Conservation (phyloP, 768 basidiomycete genomes). For the Pleurotus eryngii region DNA sequence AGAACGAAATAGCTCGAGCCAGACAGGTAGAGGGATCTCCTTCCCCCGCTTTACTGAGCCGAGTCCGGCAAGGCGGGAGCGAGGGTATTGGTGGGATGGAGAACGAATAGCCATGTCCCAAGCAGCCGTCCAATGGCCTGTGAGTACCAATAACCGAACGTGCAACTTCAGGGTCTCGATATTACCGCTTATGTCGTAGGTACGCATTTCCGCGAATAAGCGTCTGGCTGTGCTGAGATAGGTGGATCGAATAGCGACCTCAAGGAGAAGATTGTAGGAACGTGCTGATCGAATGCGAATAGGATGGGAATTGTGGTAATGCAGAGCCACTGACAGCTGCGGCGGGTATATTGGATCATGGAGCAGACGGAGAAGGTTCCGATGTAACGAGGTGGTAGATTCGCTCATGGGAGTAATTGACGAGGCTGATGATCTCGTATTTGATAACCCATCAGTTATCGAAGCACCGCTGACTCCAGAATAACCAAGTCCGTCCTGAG, state of each 20-base stretch:
- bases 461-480: background rate
- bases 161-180: constrained; percentile 55
- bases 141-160: constrained; percentile 53
- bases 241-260: constrained; percentile 47
- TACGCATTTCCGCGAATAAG: constrained; percentile 47
- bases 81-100: background rate
- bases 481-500: background rate
- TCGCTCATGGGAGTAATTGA: background rate
- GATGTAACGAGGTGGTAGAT: constrained; percentile 28
- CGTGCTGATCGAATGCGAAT: constrained; percentile 32
- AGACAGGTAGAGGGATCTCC: constrained; percentile 26
- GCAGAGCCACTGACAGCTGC: constrained; percentile 35
- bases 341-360: constrained; percentile 25
- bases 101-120: constrained; percentile 35
- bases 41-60: constrained; percentile 2
- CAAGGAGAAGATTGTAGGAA: constrained; percentile 44
- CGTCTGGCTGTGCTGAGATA: constrained; percentile 42
- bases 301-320: constrained; percentile 41
- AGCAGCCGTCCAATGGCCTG: constrained; percentile 55
- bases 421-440: background rate
- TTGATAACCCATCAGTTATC: background rate
- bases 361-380: constrained; percentile 38
- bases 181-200: constrained; percentile 38
- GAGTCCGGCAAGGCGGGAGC: constrained; percentile 1
- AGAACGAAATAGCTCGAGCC: constrained; percentile 62